phyloP scores from a whole-genome alignment of 495 filamentous ascomycete genomes.

The Tuber borchii region DNA sequence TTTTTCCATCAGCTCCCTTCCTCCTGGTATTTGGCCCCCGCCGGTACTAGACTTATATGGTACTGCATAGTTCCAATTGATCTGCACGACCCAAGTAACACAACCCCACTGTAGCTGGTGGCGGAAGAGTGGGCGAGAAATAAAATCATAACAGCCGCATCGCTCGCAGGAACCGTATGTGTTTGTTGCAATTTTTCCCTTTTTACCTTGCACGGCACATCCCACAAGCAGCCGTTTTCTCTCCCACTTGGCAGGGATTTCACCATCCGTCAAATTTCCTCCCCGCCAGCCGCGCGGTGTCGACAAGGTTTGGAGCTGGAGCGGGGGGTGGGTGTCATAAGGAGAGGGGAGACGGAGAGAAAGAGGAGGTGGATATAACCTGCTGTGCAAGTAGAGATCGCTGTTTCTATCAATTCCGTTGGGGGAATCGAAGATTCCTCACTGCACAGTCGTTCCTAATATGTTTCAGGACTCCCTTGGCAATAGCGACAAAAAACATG shows the following conservation, averaged over 20 bases:
- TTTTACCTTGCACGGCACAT: background rate
- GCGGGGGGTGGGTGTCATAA: background rate
- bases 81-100: background rate
- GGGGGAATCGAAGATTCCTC: background rate
- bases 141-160: background rate
- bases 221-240: conserved; percentile 23
- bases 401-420: no score
- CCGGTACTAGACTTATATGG: background rate
- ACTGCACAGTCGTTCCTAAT: background rate
- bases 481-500: no score
- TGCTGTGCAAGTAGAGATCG: background rate
- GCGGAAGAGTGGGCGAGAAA: background rate
- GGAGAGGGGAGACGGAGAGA: background rate
- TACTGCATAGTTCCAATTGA: background rate
- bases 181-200: background rate
- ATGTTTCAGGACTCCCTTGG: no score
- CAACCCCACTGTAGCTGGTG: background rate
- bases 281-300: conserved; percentile 32
- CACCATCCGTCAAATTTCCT: conserved; percentile 38
- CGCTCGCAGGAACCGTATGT: background rate
- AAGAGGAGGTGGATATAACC: background rate
- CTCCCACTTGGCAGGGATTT: conserved; percentile 34
- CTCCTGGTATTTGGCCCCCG: background rate
- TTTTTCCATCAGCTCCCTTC: background rate
- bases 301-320: background rate